phyloP scores from a whole-genome alignment of 306 rosid genomes.

The Vicia villosa region DNA sequence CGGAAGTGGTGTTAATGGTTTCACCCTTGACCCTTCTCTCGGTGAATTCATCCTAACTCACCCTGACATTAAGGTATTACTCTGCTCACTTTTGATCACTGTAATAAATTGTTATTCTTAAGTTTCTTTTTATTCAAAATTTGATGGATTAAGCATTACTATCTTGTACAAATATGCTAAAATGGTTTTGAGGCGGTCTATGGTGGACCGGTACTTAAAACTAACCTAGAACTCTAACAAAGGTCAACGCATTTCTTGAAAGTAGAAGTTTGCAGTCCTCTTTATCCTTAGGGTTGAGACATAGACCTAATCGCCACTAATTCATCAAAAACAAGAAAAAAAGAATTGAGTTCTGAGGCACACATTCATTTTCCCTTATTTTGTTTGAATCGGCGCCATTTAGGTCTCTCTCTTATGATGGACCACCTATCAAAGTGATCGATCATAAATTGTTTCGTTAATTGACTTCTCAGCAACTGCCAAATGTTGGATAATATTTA shows the following conservation, averaged over 20 bases:
- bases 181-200: background rate
- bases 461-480: background rate
- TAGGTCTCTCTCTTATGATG: background rate
- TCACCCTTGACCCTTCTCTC: slow-evolving; percentile 96
- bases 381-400: background rate
- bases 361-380: background rate
- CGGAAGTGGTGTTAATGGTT: slow-evolving; percentile 86
- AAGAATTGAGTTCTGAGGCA: background rate
- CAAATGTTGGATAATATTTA: background rate
- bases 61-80: slow-evolving; percentile 83
- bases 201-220: background rate
- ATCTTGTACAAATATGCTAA: background rate
- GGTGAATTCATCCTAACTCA: slow-evolving; percentile 97
- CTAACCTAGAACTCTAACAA: background rate
- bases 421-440: background rate
- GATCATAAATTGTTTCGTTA: background rate
- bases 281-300: background rate
- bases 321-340: background rate
- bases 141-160: slow-evolving; percentile 8
- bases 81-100: slow-evolving; percentile 11
- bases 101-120: background rate
- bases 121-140: too few species aligned
- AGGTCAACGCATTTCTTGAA: background rate
- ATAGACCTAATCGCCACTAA: background rate
- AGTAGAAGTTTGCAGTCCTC: background rate